Base-by-base conservation (phyloP, 73 alveolate genomes). In the Blepharisma japonicum region DNA sequence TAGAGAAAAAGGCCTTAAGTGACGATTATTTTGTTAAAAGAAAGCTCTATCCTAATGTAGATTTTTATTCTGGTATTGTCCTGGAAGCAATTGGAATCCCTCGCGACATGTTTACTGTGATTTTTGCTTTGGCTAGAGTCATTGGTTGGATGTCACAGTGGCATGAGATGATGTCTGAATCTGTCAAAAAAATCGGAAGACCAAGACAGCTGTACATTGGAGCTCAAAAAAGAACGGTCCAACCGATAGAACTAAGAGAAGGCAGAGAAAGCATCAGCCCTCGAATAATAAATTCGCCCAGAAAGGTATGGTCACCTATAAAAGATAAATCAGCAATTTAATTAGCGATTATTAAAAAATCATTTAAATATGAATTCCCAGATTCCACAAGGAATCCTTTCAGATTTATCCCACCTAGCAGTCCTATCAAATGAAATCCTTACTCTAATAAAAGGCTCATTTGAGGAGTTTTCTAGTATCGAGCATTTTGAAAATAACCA, bases 91-190 rank as follows among this genome's bases (percentile, higher is more conserved):
- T 68, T 92, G 77, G 84, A 87, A 32, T 92, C 56, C 98, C 98
- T 3, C 56, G 88, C 25, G 87, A 88, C 54, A 89, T 92, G 95
- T 92, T 92, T 78, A 89, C 98, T 20, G 98, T 92, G 45, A 92
- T 92, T 74, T 92, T 92, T 83, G 93, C 98, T 7, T 79, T 92
- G 1, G 87, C 94, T 39, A 87, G 98, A 80, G 55, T 92, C 50
- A 89, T 92, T 38, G 98, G 98, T 8, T 92, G 98, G 96, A 83
- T 92, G 39, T 67, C 92, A 56, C 82, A 92, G 78, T 92, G 98
- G 98, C 86, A 79, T 54, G 98, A 92, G 78, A 89, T 92, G 95
- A 89, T 92, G 91, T 68, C 88, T 6, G 98, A 92, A 71, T 71
- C 77, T 11, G 89, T 83, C 6, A 71, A 80, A 50, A 89, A 88